Conservation (phyloP, 1,284 basidiomycete genomes). For the Pseudozyma thailandica region DNA sequence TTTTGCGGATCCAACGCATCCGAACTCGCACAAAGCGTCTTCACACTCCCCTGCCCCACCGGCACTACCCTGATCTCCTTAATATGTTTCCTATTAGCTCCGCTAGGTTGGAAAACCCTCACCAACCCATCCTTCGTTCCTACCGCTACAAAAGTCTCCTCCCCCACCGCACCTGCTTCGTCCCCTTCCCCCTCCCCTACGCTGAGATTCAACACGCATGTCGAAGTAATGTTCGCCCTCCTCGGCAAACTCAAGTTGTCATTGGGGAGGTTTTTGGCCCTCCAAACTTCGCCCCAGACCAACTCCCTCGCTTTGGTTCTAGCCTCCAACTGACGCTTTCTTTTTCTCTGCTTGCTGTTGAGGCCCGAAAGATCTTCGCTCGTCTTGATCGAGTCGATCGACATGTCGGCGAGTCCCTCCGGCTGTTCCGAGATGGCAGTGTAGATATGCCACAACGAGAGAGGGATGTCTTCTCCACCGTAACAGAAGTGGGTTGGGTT, state of each 20-base stretch:
- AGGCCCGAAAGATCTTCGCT: constrained; percentile 20
- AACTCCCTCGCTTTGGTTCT: constrained; percentile 52
- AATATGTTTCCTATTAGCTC: constrained; percentile 23
- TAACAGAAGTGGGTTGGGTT: constrained; percentile 56
- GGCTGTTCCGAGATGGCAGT: constrained; percentile 35
- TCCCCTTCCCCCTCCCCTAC: constrained; percentile 1
- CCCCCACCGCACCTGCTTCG: not conserved
- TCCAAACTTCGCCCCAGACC: constrained; percentile 57
- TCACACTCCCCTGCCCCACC: constrained; percentile 34
- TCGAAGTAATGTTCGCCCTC: constrained; percentile 49
- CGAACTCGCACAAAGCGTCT: constrained; percentile 33
- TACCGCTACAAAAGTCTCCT: constrained; percentile 23
- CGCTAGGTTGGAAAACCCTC: constrained; percentile 40
- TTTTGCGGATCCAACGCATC: constrained; percentile 12
- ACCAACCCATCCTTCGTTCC: constrained; percentile 54
- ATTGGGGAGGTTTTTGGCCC: constrained; percentile 60
- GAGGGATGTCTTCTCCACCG: constrained; percentile 58
- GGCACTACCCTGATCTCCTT: constrained; percentile 37
- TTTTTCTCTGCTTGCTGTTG: constrained; percentile 51
- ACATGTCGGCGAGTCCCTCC: constrained; percentile 23
- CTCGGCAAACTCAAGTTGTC: constrained; percentile 54
- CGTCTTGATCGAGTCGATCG: constrained; percentile 23
- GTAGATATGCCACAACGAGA: constrained; percentile 54
- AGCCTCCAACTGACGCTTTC: constrained; percentile 54
- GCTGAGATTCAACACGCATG: constrained; percentile 32